Conservation (phyloP, 2,329 filamentous ascomycete species). For the Epichloe typhina region DNA sequence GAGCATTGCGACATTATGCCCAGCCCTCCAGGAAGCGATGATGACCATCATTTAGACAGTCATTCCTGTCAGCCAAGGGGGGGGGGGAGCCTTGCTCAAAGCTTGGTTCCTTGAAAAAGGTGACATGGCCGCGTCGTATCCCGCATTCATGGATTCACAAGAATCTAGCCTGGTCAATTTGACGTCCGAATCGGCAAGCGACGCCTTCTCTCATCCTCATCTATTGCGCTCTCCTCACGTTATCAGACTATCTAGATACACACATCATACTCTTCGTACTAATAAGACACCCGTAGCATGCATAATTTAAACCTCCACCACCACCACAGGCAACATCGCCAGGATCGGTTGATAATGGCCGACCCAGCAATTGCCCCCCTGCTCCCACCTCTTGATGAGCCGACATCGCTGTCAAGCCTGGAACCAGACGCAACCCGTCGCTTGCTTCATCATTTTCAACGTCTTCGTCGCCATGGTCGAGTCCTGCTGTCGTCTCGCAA, state of each 20-base stretch:
- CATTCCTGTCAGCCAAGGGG: background rate
- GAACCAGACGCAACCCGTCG: conserved; percentile 2
- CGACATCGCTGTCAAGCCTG: background rate
- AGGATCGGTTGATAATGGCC: background rate
- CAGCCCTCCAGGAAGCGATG: background rate
- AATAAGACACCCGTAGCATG: background rate
- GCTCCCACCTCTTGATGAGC: background rate
- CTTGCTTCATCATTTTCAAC: background rate
- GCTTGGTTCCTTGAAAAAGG: background rate
- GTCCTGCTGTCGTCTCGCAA: conserved; percentile 20
- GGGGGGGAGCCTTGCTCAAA: background rate
- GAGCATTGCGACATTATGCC: too few relatives aligned
- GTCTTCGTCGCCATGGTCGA: conserved; percentile 4
- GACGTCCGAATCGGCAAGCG: too few relatives aligned
- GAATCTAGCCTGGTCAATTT: background rate
- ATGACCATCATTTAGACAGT: background rate
- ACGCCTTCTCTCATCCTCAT: background rate
- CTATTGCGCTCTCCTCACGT: background rate
- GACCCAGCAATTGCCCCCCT: background rate
- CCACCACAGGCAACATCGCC: background rate
- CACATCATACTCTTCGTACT: background rate
- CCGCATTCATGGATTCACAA: background rate
- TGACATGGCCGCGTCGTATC: background rate
- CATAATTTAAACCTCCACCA: background rate
- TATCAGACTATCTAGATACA: background rate